Evolutionary conservation across 164 flowering plant genomes (phyloP), one percentile per base, ranked within the genome.

Genomic region (Aristolochia californica): DNA sequence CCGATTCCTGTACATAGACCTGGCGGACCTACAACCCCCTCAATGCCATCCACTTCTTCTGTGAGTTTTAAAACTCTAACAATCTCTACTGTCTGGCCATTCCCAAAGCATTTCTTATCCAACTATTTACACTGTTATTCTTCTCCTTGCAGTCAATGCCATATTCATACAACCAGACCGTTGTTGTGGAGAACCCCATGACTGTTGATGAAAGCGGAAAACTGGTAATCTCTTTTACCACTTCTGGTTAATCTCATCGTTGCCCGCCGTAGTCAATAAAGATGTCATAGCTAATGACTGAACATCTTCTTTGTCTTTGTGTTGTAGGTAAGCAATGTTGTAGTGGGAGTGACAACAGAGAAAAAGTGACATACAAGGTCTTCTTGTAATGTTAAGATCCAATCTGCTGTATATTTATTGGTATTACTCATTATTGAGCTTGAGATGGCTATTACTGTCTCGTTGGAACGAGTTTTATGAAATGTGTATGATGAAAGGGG

Each of bases 171-270:
- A 76, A 68, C 69, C 91, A 88, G 63, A 91, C 98, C 23, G 95
- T 91, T 48, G 98, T 91, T 8, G 95, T 91, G 5, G 91, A 91
- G 72, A 91, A 91, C 63, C 98, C 96, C 2, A 91, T 91, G 98
- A 84, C 98, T 4, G 74, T 88, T 10, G 95, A 91, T 60, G 94
- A 79, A 72, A 88, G 90, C 56, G 98, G 98, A 30, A 91, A 84
- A 74, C 54, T 91, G 93, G 98, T 91, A 76, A 75, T 22, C 1
- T 15, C 51, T 26, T 23, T 17, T 20, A 12, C 40, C 40, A 25
- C 45, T 61, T 52, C 51, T 55, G 30, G 10, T 47, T 45, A 34
- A 16, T 5, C 13, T 23, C 8, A 5, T 7, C 16, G 11, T 10
- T 27, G 43, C 47, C 26, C 48, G 26, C 52, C 1, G 2, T 23